phyloP scores from a whole-genome alignment of 192 early-diverging fungal species.

The Gamsiella multidivaricata region DNA sequence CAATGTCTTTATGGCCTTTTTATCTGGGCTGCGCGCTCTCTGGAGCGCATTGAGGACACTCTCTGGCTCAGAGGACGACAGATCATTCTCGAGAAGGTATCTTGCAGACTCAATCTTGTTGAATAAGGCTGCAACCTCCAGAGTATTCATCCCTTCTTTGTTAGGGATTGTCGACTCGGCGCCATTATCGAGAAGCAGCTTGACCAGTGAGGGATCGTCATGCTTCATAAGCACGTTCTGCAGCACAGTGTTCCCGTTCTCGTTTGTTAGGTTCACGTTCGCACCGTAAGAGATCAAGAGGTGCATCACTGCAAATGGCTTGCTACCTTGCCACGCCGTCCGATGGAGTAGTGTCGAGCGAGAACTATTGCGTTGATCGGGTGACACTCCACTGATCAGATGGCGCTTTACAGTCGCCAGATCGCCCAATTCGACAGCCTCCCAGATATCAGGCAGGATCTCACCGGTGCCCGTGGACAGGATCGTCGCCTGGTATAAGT shows the following conservation, averaged over 20 bases:
- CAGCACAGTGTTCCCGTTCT: slow-evolving; percentile 46
- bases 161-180: slow-evolving; percentile 37
- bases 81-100: slow-evolving; percentile 41
- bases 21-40: slow-evolving; percentile 27
- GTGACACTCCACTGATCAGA: slow-evolving; percentile 38
- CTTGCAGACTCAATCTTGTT: slow-evolving; percentile 35
- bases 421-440: slow-evolving; percentile 35
- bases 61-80: slow-evolving; percentile 19
- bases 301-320: slow-evolving; percentile 34
- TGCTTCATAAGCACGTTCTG: slow-evolving; percentile 53
- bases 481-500: slow-evolving; percentile 1
- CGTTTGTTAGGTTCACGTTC: slow-evolving; percentile 44
- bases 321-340: slow-evolving; percentile 32
- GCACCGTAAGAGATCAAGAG: slow-evolving; percentile 44
- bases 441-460: slow-evolving; percentile 34
- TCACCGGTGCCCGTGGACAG: neutral
- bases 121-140: slow-evolving; percentile 40
- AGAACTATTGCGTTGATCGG: slow-evolving; percentile 34
- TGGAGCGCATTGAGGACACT: slow-evolving; percentile 23
- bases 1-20: slow-evolving; percentile 35
- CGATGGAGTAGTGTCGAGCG: slow-evolving; percentile 41
- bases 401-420: slow-evolving; percentile 26
- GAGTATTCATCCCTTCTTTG: slow-evolving; percentile 45
- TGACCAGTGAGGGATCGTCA: slow-evolving; percentile 40
- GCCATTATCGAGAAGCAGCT: slow-evolving; percentile 39